A percentile compares a stretch with the other conserved stretches of the same genome.
phyloP scores from a whole-genome alignment of 2,329 filamentous ascomycete species.

The Fusarium sp. region DNA sequence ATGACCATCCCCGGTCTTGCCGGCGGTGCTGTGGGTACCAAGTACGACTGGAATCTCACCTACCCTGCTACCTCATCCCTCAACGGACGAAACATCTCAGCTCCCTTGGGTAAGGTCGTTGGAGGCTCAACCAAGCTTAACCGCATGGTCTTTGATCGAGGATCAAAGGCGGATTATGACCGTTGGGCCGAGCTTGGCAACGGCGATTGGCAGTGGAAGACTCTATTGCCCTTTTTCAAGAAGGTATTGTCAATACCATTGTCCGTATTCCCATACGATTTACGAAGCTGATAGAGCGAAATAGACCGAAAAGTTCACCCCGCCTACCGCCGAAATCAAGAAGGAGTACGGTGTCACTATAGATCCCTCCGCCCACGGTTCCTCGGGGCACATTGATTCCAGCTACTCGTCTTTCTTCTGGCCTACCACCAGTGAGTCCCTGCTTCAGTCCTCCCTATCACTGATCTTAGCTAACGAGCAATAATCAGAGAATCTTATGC shows the following conservation, averaged over 20 bases:
- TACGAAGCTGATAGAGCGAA: background rate
- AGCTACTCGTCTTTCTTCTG: constrained; percentile 45
- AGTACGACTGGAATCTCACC: constrained; percentile 44
- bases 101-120: constrained; percentile 52
- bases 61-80: constrained; percentile 26
- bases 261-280: background rate
- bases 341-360: constrained; percentile 35
- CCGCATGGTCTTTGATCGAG: constrained; percentile 56
- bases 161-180: constrained; percentile 58
- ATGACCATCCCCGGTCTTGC: constrained; percentile 43
- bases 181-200: constrained; percentile 62
- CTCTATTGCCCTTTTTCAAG: constrained; percentile 60
- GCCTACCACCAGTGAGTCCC: constrained; percentile 42
- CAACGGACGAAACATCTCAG: constrained; percentile 33
- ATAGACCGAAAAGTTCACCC: constrained; percentile 41
- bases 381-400: constrained; percentile 32
- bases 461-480: background rate
- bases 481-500: constrained; percentile 29
- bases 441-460: background rate
- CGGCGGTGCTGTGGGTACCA: constrained; percentile 42
- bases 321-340: constrained; percentile 17
- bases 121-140: constrained; percentile 60
- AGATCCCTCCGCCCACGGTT: constrained; percentile 32
- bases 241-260: constrained; percentile 49
- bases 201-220: constrained; percentile 56